Evolutionary conservation across 2,329 filamentous ascomycete genomes (phyloP).

Genomic region (Malbranchea zuffiana): DNA sequence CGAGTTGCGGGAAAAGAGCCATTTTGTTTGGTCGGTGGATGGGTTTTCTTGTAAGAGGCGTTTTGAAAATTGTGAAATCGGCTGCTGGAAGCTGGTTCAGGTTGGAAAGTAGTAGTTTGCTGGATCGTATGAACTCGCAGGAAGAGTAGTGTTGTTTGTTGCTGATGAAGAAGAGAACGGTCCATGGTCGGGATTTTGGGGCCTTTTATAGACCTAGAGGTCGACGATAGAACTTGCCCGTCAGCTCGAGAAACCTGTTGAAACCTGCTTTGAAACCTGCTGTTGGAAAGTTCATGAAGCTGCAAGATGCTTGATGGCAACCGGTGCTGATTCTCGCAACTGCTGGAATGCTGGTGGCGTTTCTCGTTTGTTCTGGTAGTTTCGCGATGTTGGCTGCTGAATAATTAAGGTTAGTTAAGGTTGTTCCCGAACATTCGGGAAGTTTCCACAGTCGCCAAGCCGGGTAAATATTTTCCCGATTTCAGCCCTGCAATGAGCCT

Average conservation of each 20-base stretch:
- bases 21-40: conserved; percentile 23
- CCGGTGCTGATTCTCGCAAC: conserved; percentile 7
- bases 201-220: conserved; percentile 11
- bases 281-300: conserved; percentile 7
- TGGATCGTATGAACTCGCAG: conserved; percentile 5
- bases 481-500: neutral
- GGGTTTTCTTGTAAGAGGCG: conserved; percentile 1
- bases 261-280: no score
- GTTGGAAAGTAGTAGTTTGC: conserved; percentile 8
- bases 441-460: neutral
- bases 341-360: neutral
- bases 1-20: conserved; percentile 31
- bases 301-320: no score
- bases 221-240: conserved; percentile 8
- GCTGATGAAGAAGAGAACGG: conserved; percentile 4
- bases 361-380: neutral
- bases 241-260: neutral
- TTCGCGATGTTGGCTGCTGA: neutral
- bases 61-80: conserved; percentile 5
- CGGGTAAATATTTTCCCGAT: neutral
- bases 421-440: neutral
- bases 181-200: conserved; percentile 5
- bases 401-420: neutral
- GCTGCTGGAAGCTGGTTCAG: conserved; percentile 7
- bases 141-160: conserved; percentile 5